phyloP scores from a whole-genome alignment of 192 early-diverging fungal genomes.

The Funneliformis mosseae region DNA sequence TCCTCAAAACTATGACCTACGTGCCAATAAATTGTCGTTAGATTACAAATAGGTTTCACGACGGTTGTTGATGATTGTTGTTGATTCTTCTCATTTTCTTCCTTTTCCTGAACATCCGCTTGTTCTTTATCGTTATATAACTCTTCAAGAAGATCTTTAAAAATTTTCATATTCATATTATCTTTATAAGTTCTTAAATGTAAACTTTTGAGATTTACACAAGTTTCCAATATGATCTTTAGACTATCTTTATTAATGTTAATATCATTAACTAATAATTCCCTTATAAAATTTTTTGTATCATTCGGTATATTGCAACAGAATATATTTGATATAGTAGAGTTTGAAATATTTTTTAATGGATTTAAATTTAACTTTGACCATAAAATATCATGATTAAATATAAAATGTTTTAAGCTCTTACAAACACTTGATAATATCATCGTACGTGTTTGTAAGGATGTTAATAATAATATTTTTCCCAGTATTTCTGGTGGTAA shows the following conservation, averaged over 20 bases:
- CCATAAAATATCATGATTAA: slow-evolving; percentile 25
- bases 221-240: neutral
- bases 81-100: neutral
- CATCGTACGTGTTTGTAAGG: slow-evolving; percentile 16
- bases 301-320: neutral
- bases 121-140: neutral
- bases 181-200: slow-evolving; percentile 15
- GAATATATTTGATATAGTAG: slow-evolving; percentile 1
- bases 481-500: slow-evolving; percentile 15
- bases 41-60: neutral
- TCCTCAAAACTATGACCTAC: neutral
- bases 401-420: slow-evolving; percentile 11
- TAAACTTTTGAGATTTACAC: slow-evolving; percentile 3
- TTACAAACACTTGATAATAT: slow-evolving; percentile 15
- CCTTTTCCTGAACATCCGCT: neutral
- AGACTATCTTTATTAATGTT: neutral
- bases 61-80: neutral
- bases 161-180: neutral
- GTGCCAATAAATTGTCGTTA: slow-evolving; percentile 18
- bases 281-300: slow-evolving; percentile 6
- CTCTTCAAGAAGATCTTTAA: slow-evolving; percentile 17
- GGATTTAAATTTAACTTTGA: slow-evolving; percentile 12
- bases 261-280: slow-evolving; percentile 13
- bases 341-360: slow-evolving; percentile 2
- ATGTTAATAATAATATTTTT: slow-evolving; percentile 21